Base-by-base conservation (phyloP, 148 eudicot genomes). In the Salicornia ramosissima region DNA sequence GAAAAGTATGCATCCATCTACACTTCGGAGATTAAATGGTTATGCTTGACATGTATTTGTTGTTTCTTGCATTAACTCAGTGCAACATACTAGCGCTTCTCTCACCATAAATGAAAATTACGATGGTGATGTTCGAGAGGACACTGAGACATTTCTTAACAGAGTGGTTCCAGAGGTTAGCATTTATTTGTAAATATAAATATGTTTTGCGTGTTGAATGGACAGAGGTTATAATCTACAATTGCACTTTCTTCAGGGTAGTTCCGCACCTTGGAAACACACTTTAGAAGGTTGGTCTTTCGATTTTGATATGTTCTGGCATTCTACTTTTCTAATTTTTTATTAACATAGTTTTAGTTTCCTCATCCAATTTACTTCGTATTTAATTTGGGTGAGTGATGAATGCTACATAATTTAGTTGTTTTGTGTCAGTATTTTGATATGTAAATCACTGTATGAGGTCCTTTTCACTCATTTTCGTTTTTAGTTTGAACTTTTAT, bases 41-140 rank as follows among this genome's bases (percentile, higher is more conserved):
- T 24, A 68, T 61, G 34, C 64, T n/a, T 71, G 39, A 28, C 4
- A 72, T 64, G 47, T 62, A 21, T 36, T 14, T 22, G 45, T 67
- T 61, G 24, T 39, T 33, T 24, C 75, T 25, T 76, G 79, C 61
- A 69, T 50, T 73, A 28, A 46, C 67, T 71, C 89, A 93, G 98
- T 93, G 74, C 98, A 93, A 64, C 98, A 93, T 71, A 90, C 98
- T 21, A 93, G 98, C 88, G 98, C 98, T 79, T 93, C 98, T 31
- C 78, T 93, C 75, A 93, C 98, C 64, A 80, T 93, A 69, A 93
- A 93, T 67, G 98, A 93, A 76, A 93, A 93, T 63, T 93, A 90
- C 34, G 98, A 93, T 81, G 67, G 83, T 10, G 98, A 93, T 86
- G 98, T 93, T 69, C 89, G 88, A 69, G 83, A 83, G 45, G 98